Evolutionary conservation across 2,329 filamentous ascomycete genomes (phyloP).

Genomic region (Aspergillus neoniger): DNA sequence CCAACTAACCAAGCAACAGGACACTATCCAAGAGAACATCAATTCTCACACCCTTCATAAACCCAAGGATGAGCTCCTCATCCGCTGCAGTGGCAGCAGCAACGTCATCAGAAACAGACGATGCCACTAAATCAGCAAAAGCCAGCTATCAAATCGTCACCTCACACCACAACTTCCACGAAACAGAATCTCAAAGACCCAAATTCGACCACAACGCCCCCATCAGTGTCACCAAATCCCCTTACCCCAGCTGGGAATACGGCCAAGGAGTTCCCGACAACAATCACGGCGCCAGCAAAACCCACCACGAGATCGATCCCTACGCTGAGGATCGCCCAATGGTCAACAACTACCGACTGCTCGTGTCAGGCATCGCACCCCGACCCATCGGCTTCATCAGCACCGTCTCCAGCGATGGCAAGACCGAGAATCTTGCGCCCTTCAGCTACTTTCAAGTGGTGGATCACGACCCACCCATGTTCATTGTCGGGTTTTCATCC

Average conservation of each 20-base stretch:
- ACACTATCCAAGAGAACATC: background rate
- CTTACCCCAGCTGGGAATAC: conserved; percentile 36
- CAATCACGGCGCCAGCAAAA: conserved; percentile 12
- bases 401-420: conserved; percentile 62
- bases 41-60: background rate
- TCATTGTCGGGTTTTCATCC: conserved; percentile 64
- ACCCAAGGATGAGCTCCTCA: background rate
- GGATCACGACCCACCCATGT: conserved; percentile 80
- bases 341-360: conserved; percentile 80
- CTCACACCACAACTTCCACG: conserved; percentile 27
- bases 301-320: conserved; percentile 71
- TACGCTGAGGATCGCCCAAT: conserved; percentile 67
- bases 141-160: conserved; percentile 24
- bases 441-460: conserved; percentile 83
- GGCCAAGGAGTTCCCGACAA: conserved; percentile 23
- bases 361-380: conserved; percentile 78
- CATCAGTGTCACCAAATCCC: conserved; percentile 39
- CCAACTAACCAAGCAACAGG: background rate
- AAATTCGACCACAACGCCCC: conserved; percentile 32
- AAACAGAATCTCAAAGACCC: conserved; percentile 36
- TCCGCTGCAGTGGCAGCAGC: background rate
- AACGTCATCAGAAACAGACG: too few relatives aligned
- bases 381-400: conserved; percentile 70
- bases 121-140: background rate
- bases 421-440: conserved; percentile 69